Evolutionary conservation across 768 basidiomycete genomes (phyloP).

Genomic region (Boletus tylopilopsis): DNA sequence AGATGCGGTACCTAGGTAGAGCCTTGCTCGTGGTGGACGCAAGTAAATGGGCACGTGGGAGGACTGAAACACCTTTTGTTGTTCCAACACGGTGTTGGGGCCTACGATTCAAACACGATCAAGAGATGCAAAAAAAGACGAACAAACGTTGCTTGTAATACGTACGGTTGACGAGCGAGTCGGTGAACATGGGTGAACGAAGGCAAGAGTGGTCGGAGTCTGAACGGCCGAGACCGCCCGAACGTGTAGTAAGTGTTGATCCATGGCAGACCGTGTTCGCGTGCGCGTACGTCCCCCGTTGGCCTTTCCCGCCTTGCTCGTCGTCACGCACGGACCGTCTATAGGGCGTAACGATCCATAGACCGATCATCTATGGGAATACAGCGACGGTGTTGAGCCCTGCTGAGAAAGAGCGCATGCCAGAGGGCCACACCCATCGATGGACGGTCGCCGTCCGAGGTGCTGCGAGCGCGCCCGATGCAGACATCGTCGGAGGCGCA

Average conservation of each 20-base stretch:
- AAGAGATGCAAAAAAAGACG: background rate
- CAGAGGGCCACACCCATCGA: conserved; percentile 83
- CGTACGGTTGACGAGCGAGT: conserved; percentile 65
- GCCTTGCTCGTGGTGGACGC: conserved; percentile 55
- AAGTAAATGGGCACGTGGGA: conserved; percentile 53
- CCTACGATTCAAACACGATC: conserved; percentile 29
- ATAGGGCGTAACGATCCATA: conserved; percentile 81
- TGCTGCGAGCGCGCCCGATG: conserved; percentile 69
- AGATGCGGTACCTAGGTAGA: conserved; percentile 55
- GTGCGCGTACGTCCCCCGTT: conserved; percentile 58
- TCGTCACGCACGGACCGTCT: background rate
- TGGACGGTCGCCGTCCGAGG: conserved; percentile 97
- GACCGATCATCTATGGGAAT: conserved; percentile 96
- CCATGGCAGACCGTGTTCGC: conserved; percentile 67
- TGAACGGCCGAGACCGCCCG: conserved; percentile 39
- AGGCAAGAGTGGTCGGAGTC: conserved; percentile 25
- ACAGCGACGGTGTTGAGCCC: conserved; percentile 74
- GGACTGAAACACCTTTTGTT: conserved; percentile 49
- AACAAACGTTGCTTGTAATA: background rate
- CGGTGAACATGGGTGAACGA: conserved; percentile 43
- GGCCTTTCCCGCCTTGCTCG: background rate
- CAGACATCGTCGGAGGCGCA: conserved; percentile 80
- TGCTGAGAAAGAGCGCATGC: conserved; percentile 58
- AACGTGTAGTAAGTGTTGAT: conserved; percentile 19
- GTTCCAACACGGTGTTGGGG: conserved; percentile 63